Conservation (phyloP, 495 filamentous ascomycete species). For the Cercophora newfieldiana region DNA sequence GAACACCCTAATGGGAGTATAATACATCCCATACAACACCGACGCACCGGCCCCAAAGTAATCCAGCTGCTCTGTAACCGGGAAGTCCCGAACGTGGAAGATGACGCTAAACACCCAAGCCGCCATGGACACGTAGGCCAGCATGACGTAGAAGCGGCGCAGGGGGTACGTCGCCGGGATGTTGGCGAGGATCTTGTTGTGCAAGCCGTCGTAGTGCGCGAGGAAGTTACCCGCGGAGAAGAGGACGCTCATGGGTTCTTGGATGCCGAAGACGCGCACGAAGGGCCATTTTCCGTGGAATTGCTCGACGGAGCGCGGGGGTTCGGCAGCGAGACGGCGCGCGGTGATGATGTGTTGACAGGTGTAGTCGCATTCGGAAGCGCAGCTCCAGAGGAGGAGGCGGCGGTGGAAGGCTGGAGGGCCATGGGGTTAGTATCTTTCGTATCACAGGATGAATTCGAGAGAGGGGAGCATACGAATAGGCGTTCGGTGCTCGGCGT, state of each 20-base stretch:
- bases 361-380: conserved; percentile 93
- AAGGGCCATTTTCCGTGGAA: conserved; percentile 99
- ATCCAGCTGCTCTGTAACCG: conserved; percentile 85
- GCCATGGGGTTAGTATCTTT: not conserved
- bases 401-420: conserved; percentile 62
- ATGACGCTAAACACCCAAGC: conserved; percentile 87
- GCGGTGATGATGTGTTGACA: conserved; percentile 94
- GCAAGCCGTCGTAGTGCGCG: conserved; percentile 81
- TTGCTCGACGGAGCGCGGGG: conserved; percentile 67
- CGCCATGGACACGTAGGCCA: conserved; percentile 78
- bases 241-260: conserved; percentile 90
- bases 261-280: conserved; percentile 81
- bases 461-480: conserved; percentile 52
- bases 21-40: conserved; percentile 89
- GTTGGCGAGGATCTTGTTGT: conserved; percentile 62
- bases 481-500: conserved; percentile 37
- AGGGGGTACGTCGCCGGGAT: conserved; percentile 75
- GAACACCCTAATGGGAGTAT: conserved; percentile 76
- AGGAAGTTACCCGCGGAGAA: conserved; percentile 89
- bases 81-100: conserved; percentile 89
- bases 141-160: conserved; percentile 73
- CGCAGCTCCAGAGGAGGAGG: conserved; percentile 77
- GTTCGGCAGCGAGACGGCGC: conserved; percentile 60
- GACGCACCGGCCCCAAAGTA: conserved; percentile 93
- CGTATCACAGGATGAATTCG: not conserved